These are phyloP conservation scores for Bipolaris bicolor DNA, from an alignment of 2,329 filamentous ascomycete species.

Conservation along the genomic window DNA sequence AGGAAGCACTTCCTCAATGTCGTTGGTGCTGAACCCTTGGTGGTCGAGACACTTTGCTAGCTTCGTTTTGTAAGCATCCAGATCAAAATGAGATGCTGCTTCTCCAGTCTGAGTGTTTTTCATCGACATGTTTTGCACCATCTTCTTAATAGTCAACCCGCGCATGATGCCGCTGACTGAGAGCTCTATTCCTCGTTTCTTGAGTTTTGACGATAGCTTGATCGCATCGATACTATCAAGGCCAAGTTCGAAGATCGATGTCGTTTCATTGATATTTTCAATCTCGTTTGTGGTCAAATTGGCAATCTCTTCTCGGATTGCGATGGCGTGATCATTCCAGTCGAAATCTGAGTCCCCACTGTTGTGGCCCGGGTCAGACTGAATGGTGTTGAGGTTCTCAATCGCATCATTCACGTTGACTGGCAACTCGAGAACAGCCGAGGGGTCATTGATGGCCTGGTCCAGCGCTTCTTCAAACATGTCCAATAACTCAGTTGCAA, in stretches of 20 bases:
- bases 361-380: neutral
- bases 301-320: conserved; percentile 68
- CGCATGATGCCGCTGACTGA: conserved; percentile 80
- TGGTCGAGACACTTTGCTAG: conserved; percentile 52
- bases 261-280: conserved; percentile 61
- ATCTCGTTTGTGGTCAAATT: conserved; percentile 62
- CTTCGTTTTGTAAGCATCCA: conserved; percentile 29
- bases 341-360: conserved; percentile 50
- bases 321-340: conserved; percentile 63
- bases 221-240: conserved; percentile 93
- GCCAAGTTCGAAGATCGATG: conserved; percentile 79
- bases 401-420: neutral
- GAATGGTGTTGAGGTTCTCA: neutral
- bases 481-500: conserved; percentile 50
- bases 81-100: conserved; percentile 17
- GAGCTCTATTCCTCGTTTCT: conserved; percentile 63
- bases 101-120: conserved; percentile 1
- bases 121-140: conserved; percentile 51
- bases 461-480: conserved; percentile 52
- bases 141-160: conserved; percentile 68
- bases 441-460: conserved; percentile 45
- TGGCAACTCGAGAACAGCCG: conserved; percentile 22
- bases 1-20: conserved; percentile 69
- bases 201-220: conserved; percentile 77
- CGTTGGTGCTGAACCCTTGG: conserved; percentile 41